Percentiles rank a stretch among this genome's conserved stretches.
Evolutionary conservation across 768 basidiomycete genomes (phyloP).

Genomic region (Pulveroboletus sp.): DNA sequence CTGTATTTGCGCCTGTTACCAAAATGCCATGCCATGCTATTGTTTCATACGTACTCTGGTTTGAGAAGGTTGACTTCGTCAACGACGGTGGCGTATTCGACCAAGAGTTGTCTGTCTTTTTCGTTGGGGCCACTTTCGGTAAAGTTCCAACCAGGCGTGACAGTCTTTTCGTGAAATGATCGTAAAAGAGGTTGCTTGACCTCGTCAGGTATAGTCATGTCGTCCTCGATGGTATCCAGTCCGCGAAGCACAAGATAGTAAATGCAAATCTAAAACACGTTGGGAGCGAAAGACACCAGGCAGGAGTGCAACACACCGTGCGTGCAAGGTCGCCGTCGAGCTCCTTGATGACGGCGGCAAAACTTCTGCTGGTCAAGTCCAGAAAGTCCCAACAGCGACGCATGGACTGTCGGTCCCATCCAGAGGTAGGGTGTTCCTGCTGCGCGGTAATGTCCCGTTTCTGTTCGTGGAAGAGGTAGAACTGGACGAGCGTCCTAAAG

Average conservation of each 20-base stretch:
- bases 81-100: slow-evolving; percentile 79
- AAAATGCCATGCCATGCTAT: background rate
- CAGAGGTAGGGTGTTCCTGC: slow-evolving; percentile 73
- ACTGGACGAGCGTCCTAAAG: slow-evolving; percentile 80
- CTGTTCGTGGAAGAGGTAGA: slow-evolving; percentile 76
- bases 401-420: slow-evolving; percentile 88
- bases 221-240: slow-evolving; percentile 97
- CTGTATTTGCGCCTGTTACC: slow-evolving; percentile 33
- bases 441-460: slow-evolving; percentile 79
- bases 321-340: slow-evolving; percentile 93
- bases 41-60: slow-evolving; percentile 45
- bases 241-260: slow-evolving; percentile 94
- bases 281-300: background rate
- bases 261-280: slow-evolving; percentile 68
- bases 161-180: slow-evolving; percentile 74
- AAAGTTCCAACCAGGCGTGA: slow-evolving; percentile 86
- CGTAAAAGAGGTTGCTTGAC: slow-evolving; percentile 85
- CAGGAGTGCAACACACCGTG: slow-evolving; percentile 56
- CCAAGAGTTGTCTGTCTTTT: slow-evolving; percentile 81
- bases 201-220: slow-evolving; percentile 90
- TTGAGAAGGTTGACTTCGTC: slow-evolving; percentile 73
- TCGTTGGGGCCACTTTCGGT: slow-evolving; percentile 79
- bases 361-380: slow-evolving; percentile 86
- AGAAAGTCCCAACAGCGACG: slow-evolving; percentile 86
- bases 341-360: slow-evolving; percentile 92